These are phyloP conservation scores for Aspergillus ellipticus DNA, from an alignment of 495 filamentous ascomycete genomes.

Conservation along the genomic window DNA sequence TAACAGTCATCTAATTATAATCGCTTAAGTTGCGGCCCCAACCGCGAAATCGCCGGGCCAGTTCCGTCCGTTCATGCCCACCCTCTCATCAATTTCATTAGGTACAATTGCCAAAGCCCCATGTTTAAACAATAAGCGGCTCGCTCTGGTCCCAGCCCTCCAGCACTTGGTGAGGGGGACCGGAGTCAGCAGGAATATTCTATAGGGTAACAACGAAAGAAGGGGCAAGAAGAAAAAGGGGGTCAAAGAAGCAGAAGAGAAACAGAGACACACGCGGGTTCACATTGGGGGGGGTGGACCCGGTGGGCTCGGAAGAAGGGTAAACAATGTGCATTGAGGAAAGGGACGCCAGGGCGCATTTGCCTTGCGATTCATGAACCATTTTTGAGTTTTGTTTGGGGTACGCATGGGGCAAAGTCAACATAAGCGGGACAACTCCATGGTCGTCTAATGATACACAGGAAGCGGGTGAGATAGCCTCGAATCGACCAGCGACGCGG, in stretches of 20 bases:
- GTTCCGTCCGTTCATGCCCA: conserved; percentile 15
- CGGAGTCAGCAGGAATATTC: conserved; percentile 14
- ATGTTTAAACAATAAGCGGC: conserved; percentile 18
- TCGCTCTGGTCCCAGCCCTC: conserved; percentile 16
- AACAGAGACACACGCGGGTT: not conserved
- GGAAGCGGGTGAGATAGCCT: conserved; percentile 10
- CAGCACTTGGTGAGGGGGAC: conserved; percentile 26
- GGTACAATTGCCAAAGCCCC: conserved; percentile 13
- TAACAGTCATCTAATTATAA: conserved; percentile 19
- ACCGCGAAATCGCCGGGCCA: not conserved
- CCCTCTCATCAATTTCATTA: conserved; percentile 18
- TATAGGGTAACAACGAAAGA: conserved; percentile 18
- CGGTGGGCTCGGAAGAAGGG: conserved; percentile 9
- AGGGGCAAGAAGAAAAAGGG: conserved; percentile 3
- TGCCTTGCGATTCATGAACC: conserved; percentile 13
- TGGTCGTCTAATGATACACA: conserved; percentile 17
- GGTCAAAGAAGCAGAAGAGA: conserved; percentile 7
- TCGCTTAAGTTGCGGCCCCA: conserved; percentile 8
- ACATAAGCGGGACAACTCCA: conserved; percentile 6
- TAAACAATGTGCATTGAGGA: conserved; percentile 15
- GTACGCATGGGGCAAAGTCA: not conserved
- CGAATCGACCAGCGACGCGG: conserved; percentile 27
- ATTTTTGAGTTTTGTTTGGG: not conserved
- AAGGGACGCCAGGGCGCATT: not conserved
- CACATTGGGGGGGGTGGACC: not conserved